Base-by-base conservation (phyloP, 164 flowering plant species). In the Tinospora cordifolia region DNA sequence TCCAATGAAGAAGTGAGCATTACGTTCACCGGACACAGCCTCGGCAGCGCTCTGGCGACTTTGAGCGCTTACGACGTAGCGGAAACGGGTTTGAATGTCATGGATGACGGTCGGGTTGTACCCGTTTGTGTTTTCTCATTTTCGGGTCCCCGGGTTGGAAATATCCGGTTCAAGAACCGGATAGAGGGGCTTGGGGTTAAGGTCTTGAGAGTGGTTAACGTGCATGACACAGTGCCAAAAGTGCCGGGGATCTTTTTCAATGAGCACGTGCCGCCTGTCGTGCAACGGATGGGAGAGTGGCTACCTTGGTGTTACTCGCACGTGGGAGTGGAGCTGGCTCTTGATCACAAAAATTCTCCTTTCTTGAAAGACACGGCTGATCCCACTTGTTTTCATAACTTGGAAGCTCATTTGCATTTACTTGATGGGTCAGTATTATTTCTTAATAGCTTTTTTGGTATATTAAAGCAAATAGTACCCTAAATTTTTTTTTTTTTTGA, bases 271-370 rank as follows among this genome's bases (percentile, higher is more conserved):
- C 79, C 84, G 9, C 44, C 64, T 44, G 2, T 44, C 64, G 1
- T 83, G 58, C 75, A 79, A 79, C 77, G 77, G 72, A 0, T 78
- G 36, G 83, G 74, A 0, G 83, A 77, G 63, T 67, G 78, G 9
- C 63, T 82, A 60, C 90, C 90, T 12, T 89, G 2, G 93, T 91
- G n/a, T n/a, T n/a, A n/a, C n/a, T n/a, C n/a, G n/a, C n/a, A n/a
- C n/a, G n/a, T n/a, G n/a, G n/a, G n/a, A 6, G 84, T 79, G 22
- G 87, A 87, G 83, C 79, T 89, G 3, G 84, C 72, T 5, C 68
- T 90, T 69, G 89, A 90, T 73, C 88, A 84, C 62, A 78, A 63
- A 63, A 69, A 75, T n/a, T 90, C 96, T 6, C 89, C 96, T 25
- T 88, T 83, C 75, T 66, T 90, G 75, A 85, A 86, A 54, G 73